Conservation (phyloP, 768 basidiomycete species). For the Lyophyllum decastes region DNA sequence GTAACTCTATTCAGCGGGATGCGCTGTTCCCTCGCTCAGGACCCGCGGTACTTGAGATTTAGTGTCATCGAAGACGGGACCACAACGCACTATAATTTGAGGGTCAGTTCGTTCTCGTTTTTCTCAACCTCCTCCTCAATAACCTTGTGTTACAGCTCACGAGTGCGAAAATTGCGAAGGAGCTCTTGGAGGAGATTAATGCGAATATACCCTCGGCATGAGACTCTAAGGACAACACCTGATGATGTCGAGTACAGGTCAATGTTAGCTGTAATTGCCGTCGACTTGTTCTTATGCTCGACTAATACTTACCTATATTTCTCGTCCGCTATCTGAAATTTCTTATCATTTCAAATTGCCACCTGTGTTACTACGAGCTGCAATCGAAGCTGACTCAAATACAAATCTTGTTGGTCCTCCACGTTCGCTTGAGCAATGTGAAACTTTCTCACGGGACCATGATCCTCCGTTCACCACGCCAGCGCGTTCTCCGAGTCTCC, state of each 20-base stretch:
- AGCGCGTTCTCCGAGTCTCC: conserved; percentile 5
- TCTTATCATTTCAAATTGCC: background rate
- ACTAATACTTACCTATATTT: conserved; percentile 14
- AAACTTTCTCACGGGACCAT: conserved; percentile 19
- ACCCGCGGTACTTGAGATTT: conserved; percentile 78
- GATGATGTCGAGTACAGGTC: background rate
- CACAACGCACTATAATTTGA: conserved; percentile 73
- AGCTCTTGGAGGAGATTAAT: conserved; percentile 60
- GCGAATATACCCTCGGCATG: conserved; percentile 45
- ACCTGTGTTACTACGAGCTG: conserved; percentile 3
- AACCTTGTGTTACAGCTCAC: conserved; percentile 45
- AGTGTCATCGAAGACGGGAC: conserved; percentile 65
- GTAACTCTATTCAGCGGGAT: conserved; percentile 78
- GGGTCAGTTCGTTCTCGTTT: conserved; percentile 46
- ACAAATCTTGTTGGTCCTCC: background rate
- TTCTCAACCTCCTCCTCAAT: conserved; percentile 6
- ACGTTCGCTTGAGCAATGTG: conserved; percentile 5
- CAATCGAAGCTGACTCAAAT: conserved; percentile 2
- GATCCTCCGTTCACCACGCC: conserved; percentile 4
- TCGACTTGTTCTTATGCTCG: conserved; percentile 9
- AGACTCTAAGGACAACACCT: background rate
- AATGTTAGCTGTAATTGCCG: background rate
- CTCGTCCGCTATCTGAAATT: background rate
- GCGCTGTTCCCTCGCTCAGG: conserved; percentile 70
- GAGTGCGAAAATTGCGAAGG: conserved; percentile 70